Conservation (phyloP, 1,284 basidiomycete species). For the Athelia psychrophila region DNA sequence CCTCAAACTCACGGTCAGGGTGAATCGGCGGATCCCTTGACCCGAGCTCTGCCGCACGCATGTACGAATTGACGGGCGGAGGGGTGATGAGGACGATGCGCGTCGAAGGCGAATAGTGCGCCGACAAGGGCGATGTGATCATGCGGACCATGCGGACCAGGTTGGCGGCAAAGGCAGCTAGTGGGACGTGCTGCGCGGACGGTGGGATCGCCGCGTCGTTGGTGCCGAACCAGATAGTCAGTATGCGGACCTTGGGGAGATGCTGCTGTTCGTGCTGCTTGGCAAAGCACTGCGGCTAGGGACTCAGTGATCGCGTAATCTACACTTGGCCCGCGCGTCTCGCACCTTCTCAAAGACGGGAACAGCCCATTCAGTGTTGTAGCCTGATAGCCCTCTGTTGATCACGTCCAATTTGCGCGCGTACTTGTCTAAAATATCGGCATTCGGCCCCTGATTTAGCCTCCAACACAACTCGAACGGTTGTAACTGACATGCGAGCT, state of each 20-base stretch:
- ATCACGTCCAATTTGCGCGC: conserved; percentile 78
- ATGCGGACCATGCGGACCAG: conserved; percentile 60
- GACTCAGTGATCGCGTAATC: not conserved
- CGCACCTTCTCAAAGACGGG: conserved; percentile 73
- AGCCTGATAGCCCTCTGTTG: conserved; percentile 79
- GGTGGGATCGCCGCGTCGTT: conserved; percentile 74
- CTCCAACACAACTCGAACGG: not conserved
- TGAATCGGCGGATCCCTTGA: conserved; percentile 40
- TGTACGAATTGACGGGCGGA: conserved; percentile 73
- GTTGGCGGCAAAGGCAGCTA: conserved; percentile 66
- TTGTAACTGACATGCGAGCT: conserved; percentile 51
- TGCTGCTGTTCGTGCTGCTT: conserved; percentile 45
- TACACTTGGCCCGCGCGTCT: not conserved
- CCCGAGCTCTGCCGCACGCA: conserved; percentile 46
- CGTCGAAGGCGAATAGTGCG: conserved; percentile 72
- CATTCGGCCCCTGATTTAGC: conserved; percentile 8
- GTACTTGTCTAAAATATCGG: conserved; percentile 56
- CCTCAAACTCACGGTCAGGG: conserved; percentile 59
- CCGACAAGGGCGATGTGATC: conserved; percentile 59
- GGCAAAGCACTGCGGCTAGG: conserved; percentile 47
- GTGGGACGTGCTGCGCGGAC: conserved; percentile 67
- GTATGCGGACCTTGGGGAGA: conserved; percentile 62
- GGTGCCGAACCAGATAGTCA: conserved; percentile 88
- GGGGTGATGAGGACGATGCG: conserved; percentile 80
- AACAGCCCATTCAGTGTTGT: conserved; percentile 82